Percentiles rank a stretch among this genome's conserved stretches.
Evolutionary conservation across 306 rosid genomes (phyloP).

Genomic region (Bauhinia variegata): DNA sequence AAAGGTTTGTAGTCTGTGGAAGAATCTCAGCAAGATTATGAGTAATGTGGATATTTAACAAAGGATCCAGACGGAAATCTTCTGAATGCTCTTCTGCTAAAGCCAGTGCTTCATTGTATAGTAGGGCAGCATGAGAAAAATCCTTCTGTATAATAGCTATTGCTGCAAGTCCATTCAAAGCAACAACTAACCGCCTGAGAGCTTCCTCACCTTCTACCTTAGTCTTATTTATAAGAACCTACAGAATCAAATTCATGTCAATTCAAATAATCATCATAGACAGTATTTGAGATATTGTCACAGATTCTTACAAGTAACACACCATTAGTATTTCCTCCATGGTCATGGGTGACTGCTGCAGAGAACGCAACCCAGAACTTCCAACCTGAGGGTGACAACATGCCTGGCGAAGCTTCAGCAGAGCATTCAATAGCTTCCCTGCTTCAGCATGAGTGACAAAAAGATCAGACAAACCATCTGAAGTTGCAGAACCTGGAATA

Average conservation of each 20-base stretch:
- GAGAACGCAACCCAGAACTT: slow-evolving; percentile 90
- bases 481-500: slow-evolving; percentile 55
- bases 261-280: slow-evolving; percentile 11
- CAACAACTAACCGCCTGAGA: slow-evolving; percentile 75
- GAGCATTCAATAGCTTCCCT: slow-evolving; percentile 83
- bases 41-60: slow-evolving; percentile 82
- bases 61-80: slow-evolving; percentile 91
- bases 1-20: slow-evolving; percentile 50
- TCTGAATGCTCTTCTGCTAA: slow-evolving; percentile 75
- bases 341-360: slow-evolving; percentile 95
- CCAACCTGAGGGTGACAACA: slow-evolving; percentile 99
- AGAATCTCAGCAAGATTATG: slow-evolving; percentile 87
- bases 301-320: slow-evolving; percentile 30
- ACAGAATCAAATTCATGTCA: slow-evolving; percentile 40
- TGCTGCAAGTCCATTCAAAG: slow-evolving; percentile 92
- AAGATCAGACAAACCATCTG: slow-evolving; percentile 56
- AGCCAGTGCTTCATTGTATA: slow-evolving; percentile 77
- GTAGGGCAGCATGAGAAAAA: slow-evolving; percentile 68
- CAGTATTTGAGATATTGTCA: slow-evolving; percentile 20
- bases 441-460: slow-evolving; percentile 84
- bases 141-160: slow-evolving; percentile 66
- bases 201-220: slow-evolving; percentile 96
- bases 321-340: slow-evolving; percentile 97
- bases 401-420: slow-evolving; percentile 95
- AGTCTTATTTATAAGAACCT: slow-evolving; percentile 95